Conservation (phyloP, 345 rosid species). For the Firmiana major region DNA sequence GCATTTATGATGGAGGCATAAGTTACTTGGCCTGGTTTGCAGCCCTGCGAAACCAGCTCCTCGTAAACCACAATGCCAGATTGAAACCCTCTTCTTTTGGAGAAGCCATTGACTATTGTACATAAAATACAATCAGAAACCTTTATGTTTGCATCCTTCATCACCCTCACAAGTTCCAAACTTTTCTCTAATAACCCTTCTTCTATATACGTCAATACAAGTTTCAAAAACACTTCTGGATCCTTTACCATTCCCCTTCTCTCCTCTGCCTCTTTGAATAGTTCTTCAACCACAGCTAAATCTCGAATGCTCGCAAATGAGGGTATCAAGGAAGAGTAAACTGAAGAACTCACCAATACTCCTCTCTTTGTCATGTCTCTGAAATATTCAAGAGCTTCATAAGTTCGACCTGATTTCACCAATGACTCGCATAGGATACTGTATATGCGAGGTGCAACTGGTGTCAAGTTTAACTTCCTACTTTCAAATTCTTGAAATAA, state of each 20-base stretch:
- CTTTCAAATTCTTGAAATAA: conserved; percentile 57
- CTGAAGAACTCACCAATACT: conserved; percentile 33
- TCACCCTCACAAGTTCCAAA: conserved; percentile 45
- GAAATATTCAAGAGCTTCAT: conserved; percentile 61
- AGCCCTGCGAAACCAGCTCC: conserved; percentile 43
- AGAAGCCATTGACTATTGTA: conserved; percentile 66
- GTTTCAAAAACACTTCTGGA: conserved; percentile 66
- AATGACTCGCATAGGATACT: conserved; percentile 47
- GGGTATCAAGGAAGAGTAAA: conserved; percentile 54
- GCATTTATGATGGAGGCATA: conserved; percentile 70
- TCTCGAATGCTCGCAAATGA: conserved; percentile 45
- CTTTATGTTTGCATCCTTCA: conserved; percentile 43
- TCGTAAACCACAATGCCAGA: conserved; percentile 53
- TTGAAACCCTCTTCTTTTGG: conserved; percentile 53
- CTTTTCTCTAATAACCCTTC: conserved; percentile 60
- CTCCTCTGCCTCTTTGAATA: conserved; percentile 57
- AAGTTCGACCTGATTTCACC: conserved; percentile 53
- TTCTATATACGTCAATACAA: conserved; percentile 66
- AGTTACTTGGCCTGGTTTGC: conserved; percentile 85
- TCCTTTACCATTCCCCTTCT: conserved; percentile 54
- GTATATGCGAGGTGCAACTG: conserved; percentile 32
- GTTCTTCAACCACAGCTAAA: conserved; percentile 42
- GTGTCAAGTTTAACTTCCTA: conserved; percentile 31
- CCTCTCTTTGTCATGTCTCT: conserved; percentile 56
- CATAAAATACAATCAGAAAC: conserved; percentile 76